phyloP scores from a whole-genome alignment of 768 basidiomycete genomes.

The Aureoboletus auriporus region DNA sequence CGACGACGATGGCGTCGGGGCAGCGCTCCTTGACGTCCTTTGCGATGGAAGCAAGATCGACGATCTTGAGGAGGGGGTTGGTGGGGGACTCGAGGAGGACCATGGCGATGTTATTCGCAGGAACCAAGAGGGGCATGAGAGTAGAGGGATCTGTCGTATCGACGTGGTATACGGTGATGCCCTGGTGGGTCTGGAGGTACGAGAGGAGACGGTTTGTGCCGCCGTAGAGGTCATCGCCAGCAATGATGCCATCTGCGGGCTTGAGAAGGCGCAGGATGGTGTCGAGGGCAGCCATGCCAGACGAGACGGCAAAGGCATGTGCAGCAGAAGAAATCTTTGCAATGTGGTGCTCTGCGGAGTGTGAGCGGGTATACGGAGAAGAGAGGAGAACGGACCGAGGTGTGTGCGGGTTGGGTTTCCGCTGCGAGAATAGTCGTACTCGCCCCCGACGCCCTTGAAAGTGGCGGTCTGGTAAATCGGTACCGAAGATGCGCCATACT shows the following conservation, averaged over 20 bases:
- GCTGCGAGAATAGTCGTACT: conserved; percentile 92
- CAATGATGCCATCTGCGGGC: conserved; percentile 93
- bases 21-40: conserved; percentile 79
- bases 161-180: conserved; percentile 87
- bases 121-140: conserved; percentile 59
- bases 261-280: conserved; percentile 91
- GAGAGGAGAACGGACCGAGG: conserved; percentile 58
- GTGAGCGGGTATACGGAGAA: background rate
- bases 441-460: conserved; percentile 88
- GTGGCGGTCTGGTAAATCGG: conserved; percentile 99
- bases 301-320: conserved; percentile 89
- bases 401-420: conserved; percentile 97
- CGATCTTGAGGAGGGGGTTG: conserved; percentile 94
- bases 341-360: conserved; percentile 80
- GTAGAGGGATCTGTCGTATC: conserved; percentile 78
- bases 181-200: conserved; percentile 84
- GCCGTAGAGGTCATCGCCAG: conserved; percentile 96
- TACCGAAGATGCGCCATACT: conserved; percentile 89
- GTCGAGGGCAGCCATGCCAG: conserved; percentile 98
- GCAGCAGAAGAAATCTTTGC: conserved; percentile 93
- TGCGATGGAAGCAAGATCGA: conserved; percentile 81
- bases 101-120: conserved; percentile 77
- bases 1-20: conserved; percentile 78
- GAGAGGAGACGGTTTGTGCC: conserved; percentile 93
- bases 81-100: conserved; percentile 97